phyloP scores from a whole-genome alignment of 768 basidiomycete species.

The Mycena latifolia region DNA sequence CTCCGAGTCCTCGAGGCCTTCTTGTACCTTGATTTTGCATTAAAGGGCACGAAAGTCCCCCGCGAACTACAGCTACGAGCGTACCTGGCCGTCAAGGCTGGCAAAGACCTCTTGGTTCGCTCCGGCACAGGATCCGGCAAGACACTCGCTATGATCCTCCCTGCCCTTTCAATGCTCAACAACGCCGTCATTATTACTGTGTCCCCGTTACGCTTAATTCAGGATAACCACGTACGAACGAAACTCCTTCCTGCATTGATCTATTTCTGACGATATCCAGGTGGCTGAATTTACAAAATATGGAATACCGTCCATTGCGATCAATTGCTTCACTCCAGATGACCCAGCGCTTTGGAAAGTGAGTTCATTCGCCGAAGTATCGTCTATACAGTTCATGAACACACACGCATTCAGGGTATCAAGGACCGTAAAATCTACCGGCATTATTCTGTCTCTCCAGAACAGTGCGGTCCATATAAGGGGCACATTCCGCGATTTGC shows the following conservation, averaged over 20 bases:
- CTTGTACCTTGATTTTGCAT: slow-evolving; percentile 1
- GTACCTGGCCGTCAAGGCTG: not conserved
- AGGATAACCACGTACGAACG: slow-evolving; percentile 1
- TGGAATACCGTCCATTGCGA: slow-evolving; percentile 37
- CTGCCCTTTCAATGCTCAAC: slow-evolving; percentile 33
- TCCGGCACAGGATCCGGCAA: slow-evolving; percentile 45
- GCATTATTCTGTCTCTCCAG: slow-evolving; percentile 30
- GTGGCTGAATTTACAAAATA: slow-evolving; percentile 35
- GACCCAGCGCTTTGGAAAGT: slow-evolving; percentile 37
- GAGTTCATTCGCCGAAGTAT: not conserved
- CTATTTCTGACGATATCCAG: slow-evolving; percentile 3
- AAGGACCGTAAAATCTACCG: not conserved
- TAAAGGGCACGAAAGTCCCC: not conserved
- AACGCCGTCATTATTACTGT: too few species aligned
- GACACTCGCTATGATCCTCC: slow-evolving; percentile 41
- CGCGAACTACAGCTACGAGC: not conserved
- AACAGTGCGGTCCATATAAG: slow-evolving; percentile 31
- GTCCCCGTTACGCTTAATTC: too few species aligned
- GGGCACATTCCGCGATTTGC: slow-evolving; percentile 32
- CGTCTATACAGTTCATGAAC: too few species aligned
- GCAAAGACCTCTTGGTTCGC: slow-evolving; percentile 26
- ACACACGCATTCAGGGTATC: too few species aligned
- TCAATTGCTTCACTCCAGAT: slow-evolving; percentile 40
- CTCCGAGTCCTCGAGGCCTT: not conserved
- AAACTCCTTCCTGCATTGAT: too few species aligned